These are phyloP conservation scores for Schrenkiella parvula DNA, from an alignment of 345 rosid species.

Conservation along the genomic window DNA sequence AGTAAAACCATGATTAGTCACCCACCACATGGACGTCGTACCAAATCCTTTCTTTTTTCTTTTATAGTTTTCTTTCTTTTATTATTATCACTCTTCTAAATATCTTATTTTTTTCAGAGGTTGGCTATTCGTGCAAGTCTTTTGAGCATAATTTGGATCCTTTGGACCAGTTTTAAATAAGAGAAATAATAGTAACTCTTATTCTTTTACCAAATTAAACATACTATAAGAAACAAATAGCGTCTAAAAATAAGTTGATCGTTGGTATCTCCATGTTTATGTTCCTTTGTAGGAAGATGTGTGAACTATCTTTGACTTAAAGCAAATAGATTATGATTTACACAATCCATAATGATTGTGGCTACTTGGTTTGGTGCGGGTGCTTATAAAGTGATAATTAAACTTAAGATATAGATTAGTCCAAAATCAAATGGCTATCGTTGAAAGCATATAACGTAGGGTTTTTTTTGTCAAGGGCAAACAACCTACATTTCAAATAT, in stretches of 20 bases:
- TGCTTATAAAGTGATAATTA: not conserved
- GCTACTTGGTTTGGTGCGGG: constrained; percentile 11
- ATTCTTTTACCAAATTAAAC: not conserved
- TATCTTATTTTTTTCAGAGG: not conserved
- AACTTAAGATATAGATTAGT: not conserved
- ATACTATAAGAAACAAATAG: not conserved
- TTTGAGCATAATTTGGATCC: not conserved
- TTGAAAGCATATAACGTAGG: not conserved
- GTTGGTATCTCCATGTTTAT: constrained; percentile 9
- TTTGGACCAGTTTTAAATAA: not conserved
- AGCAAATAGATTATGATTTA: constrained; percentile 19
- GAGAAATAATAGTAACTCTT: not conserved
- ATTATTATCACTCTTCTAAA: not conserved
- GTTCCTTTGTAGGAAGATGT: not conserved
- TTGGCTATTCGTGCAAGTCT: not conserved
- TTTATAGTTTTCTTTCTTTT: not conserved
- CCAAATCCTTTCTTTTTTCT: constrained; percentile 16
- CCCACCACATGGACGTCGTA: constrained; percentile 34
- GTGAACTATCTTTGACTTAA: constrained; percentile 21
- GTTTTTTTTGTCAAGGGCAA: not conserved
- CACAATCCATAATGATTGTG: constrained; percentile 17
- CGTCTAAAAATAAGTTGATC: not conserved
- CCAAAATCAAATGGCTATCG: not conserved
- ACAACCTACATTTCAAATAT: not conserved
- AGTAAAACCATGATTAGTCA: constrained; percentile 28